These are phyloP conservation scores for Neocucurbitaria cava DNA, from an alignment of 2,329 filamentous ascomycete genomes.

Conservation along the genomic window DNA sequence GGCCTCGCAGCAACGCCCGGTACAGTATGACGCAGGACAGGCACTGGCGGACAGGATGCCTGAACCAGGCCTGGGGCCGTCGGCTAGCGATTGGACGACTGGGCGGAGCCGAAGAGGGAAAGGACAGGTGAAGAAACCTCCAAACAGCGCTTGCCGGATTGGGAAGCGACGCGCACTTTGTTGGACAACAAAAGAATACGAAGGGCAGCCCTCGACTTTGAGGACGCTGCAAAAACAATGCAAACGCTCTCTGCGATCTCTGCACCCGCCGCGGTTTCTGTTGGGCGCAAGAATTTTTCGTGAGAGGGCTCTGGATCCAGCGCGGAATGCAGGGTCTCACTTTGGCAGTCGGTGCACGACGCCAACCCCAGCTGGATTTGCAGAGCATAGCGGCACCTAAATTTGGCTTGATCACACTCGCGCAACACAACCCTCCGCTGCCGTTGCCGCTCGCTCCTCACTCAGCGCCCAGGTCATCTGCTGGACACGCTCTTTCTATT, in stretches of 20 bases:
- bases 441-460: constrained; percentile 12
- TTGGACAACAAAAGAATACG: constrained; percentile 2
- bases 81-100: constrained; percentile 8
- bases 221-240: too few species aligned
- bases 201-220: background rate
- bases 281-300: constrained; percentile 18
- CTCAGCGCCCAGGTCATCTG: constrained; percentile 4
- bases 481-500: background rate
- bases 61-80: constrained; percentile 6
- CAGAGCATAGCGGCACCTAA: constrained; percentile 2
- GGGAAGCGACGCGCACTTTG: background rate
- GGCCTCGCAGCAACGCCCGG: constrained; percentile 22
- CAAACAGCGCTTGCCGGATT: constrained; percentile 6
- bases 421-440: constrained; percentile 1
- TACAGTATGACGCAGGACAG: constrained; percentile 31
- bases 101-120: constrained; percentile 6
- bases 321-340: constrained; percentile 6
- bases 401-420: constrained; percentile 1
- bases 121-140: constrained; percentile 10
- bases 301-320: constrained; percentile 1
- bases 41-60: constrained; percentile 20
- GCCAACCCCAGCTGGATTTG: background rate
- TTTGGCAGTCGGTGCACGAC: background rate
- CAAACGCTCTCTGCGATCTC: background rate
- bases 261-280: constrained; percentile 5